Evolutionary conservation across 495 filamentous ascomycete genomes (phyloP), one percentile per base, ranked within the genome.

Genomic region (Penicillium simplicissimum): DNA sequence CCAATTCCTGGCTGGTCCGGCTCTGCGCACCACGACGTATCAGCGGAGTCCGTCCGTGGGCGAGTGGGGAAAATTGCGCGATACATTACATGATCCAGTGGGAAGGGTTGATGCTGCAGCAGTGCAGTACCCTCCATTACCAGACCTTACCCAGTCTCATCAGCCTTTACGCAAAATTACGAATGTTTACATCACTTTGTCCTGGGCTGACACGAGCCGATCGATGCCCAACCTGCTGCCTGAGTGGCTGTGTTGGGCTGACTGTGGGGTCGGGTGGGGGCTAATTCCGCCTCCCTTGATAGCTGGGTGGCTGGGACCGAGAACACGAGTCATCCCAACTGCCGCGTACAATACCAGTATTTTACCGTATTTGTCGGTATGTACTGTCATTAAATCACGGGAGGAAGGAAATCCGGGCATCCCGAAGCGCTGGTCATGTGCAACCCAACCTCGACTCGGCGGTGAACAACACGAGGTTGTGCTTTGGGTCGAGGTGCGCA

Each of bases 1-100:
- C 48, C 47, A 58, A 43, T 62, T 55, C 59, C 60, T 64, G 65
- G 59, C 49, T 56, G 42, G 35, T 42, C 49, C 45, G 53, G 53
- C 55, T 55, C 47, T 28, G 42, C 45, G 48, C 33, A 40, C 23
- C 36, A 17, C 51, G 49, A 45, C 58, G 59, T 62, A 62, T 66
- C 63, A 65, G 62, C 38, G 58, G 31, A 21, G 17, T n/a, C 21
- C 13, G 52, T 23, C 13, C 15, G 25, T 25, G 25, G 55, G 11
- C 1, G 38, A 19, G 55, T 42, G 40, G 40, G 8, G 19, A 19
- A 45, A 19, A 45, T 1, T 1, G 17, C 4, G 19, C 8, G 19
- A 23, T 42, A 33, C 31, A 52, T 33, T 34, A 34, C 17, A 35
- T 35, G 10, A 19, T 42, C n/a, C 14, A 52, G 14, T 35, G 8